Base-by-base conservation (phyloP, 148 eudicot genomes). In the Polygonum maritimum region DNA sequence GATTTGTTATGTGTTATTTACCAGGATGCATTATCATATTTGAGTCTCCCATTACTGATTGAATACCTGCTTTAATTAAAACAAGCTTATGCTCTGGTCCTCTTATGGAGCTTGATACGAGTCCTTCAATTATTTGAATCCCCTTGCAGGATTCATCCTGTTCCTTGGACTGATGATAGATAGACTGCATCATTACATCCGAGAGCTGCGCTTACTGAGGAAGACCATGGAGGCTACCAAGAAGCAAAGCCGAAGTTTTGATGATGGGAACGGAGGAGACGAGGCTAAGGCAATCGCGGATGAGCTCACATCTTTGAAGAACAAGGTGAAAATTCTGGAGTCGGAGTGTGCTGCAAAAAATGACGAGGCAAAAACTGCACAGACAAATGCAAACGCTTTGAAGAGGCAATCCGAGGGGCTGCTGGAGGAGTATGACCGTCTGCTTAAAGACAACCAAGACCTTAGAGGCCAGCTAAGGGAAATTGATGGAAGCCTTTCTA, bases 131-230 rank as follows among this genome's bases (percentile, higher is more conserved):
- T 62, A 39, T 73, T 7, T 44, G 45, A 71, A 44, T 44, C 47
- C 33, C 15, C 35, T 47, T 80, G 76, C 88, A 87, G 88, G 91
- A 73, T 82, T 85, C 55, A 77, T 84, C 45, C 74, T 85, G 39
- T 85, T 84, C 82, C 84, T 88, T 48, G 88, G 86, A 71, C 78
- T 84, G 71, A 74, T 88, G 84, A 81, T 84, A 78, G 85, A 81
- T 76, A 85, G 81, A 79, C 69, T 88, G 73, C 87, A 88, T 69
- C 85, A 80, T 58, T 82, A 82, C 78, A 78, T 88, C 4, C 74
- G 87, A 75, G 91, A 86, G 60, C 77, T 77, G 48, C 79, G 83
- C 31, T 71, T 84, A 79, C 86, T 88, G 18, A 74, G 85, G 49
- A 81, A 81, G 84, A 76, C 83, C 51, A 83, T 84, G 81, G 84